Base-by-base conservation (phyloP, 2,329 filamentous ascomycete species). In the Pezizomycotina sp. region DNA sequence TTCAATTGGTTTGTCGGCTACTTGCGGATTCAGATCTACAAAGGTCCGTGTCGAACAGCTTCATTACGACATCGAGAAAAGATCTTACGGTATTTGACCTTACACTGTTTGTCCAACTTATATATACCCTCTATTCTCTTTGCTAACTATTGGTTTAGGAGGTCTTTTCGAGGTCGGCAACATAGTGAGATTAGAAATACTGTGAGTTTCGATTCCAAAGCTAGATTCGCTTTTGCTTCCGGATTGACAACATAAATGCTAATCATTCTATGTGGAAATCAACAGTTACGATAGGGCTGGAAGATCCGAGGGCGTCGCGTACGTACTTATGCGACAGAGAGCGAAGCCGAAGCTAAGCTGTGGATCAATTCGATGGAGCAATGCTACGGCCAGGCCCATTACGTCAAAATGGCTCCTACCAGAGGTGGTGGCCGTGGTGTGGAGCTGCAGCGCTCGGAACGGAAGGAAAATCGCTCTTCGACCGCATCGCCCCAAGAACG, bases 31-130 rank as follows among this genome's bases (percentile, higher is more conserved):
- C 21, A 42, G 38, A 7, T 34, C 25, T 20, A 22, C 74, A 28
- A 86, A 81, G 58, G 59, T 93, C 48, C 75, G 76, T 47, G 76
- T 92, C 43, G 81, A 91, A 44, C 92, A 92, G 55, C 62, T 93
- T 39, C 84, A 93, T 57, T 93, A 92, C 57, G 84, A 93, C 43
- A 66, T 93, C 45, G 84, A 77, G 8, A 73, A 86, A 76, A 23
- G 84, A 92, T 53, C 66, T 92, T 35, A 69, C 78, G 52, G 82
- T 91, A 63, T 34, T 60, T 49, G 4, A 9, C 14, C 16, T 7
- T 24, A 60, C 38, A 59, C 31, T 6, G 20, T 12, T 23, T 16
- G 6, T 12, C 34, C 12, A 27, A 26, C 27, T 31, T 35, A 38
- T 25, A 32, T 39, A 36, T 29, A 12, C 19, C n/a, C 4, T 13